Evolutionary conservation across 345 rosid genomes (phyloP).

Genomic region (Draba incana): DNA sequence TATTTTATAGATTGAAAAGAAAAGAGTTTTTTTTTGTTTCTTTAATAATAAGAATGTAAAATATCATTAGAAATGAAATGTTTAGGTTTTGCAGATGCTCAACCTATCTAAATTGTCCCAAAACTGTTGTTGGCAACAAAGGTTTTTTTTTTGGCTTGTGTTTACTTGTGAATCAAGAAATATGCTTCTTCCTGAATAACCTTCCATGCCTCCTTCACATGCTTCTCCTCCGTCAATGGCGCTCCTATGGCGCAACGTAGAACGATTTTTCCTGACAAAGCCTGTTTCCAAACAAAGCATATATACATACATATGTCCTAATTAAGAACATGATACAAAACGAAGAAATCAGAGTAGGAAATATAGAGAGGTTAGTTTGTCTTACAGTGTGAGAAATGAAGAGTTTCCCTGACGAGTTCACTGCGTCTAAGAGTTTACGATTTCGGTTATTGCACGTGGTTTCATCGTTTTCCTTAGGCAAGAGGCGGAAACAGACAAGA

Average conservation of each 20-base stretch:
- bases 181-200: constrained; percentile 67
- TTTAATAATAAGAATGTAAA: too few relatives aligned
- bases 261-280: constrained; percentile 62
- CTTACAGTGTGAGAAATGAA: constrained; percentile 88
- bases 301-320: not conserved
- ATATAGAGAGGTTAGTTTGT: not conserved
- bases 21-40: too few relatives aligned
- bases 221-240: constrained; percentile 86
- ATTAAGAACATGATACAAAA: not conserved
- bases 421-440: constrained; percentile 66
- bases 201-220: constrained; percentile 79
- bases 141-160: too few relatives aligned
- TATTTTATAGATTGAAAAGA: too few relatives aligned
- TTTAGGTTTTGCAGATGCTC: too few relatives aligned
- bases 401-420: constrained; percentile 74
- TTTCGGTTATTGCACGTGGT: constrained; percentile 56
- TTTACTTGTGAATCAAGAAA: constrained; percentile 45
- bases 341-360: not conserved
- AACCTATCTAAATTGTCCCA: too few relatives aligned
- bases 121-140: too few relatives aligned
- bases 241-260: constrained; percentile 86
- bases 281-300: constrained; percentile 44
- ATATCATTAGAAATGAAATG: too few relatives aligned
- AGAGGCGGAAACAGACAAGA: constrained; percentile 74
- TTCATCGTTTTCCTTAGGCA: constrained; percentile 45